phyloP scores from a whole-genome alignment of 768 basidiomycete species.

The Sporobolomyces phaffii region DNA sequence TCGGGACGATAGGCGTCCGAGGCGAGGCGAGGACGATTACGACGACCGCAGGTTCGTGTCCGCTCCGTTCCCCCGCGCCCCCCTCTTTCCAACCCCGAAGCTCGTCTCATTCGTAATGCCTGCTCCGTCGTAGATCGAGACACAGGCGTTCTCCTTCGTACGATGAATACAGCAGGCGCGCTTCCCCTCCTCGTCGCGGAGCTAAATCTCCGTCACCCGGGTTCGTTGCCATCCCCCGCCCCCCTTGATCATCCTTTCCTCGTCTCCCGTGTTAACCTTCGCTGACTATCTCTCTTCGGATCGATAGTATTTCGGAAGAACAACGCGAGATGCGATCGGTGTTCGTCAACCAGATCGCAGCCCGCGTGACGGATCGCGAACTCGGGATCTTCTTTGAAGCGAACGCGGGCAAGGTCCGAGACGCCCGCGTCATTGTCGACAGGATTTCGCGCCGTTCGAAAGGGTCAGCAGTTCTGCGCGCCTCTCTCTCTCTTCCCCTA shows the following conservation, averaged over 20 bases:
- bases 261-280: too few relatives aligned
- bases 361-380: conserved; percentile 91
- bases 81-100: not conserved
- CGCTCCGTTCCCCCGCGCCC: not conserved
- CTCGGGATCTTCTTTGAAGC: conserved; percentile 98
- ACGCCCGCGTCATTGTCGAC: conserved; percentile 93
- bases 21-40: conserved; percentile 16
- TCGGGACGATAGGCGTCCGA: conserved; percentile 14
- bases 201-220: conserved; percentile 48
- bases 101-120: not conserved
- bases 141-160: conserved; percentile 47
- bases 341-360: conserved; percentile 96
- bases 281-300: too few relatives aligned
- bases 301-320: conserved; percentile 56
- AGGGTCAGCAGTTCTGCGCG: conserved; percentile 58
- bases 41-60: conserved; percentile 45
- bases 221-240: conserved; percentile 44
- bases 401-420: conserved; percentile 88
- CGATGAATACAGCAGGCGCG: conserved; percentile 40
- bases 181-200: conserved; percentile 42
- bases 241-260: too few relatives aligned
- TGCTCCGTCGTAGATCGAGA: conserved; percentile 46
- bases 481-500: not conserved
- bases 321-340: conserved; percentile 98
- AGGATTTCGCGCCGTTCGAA: conserved; percentile 92